Base-by-base conservation (phyloP, 148 eudicot species). In the Simmondsia chinensis region DNA sequence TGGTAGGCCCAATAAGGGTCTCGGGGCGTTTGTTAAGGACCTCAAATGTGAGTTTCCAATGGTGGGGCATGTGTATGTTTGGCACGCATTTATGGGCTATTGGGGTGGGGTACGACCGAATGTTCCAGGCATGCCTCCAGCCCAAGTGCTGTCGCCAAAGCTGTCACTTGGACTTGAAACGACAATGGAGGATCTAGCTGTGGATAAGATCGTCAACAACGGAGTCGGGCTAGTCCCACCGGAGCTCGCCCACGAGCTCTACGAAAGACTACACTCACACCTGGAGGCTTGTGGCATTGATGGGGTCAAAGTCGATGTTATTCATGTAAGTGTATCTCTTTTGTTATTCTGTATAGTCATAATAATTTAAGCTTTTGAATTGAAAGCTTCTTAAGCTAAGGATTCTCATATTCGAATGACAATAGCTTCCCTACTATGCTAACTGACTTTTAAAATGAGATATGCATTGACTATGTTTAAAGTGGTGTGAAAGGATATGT, bases 21-120 rank as follows among this genome's bases (percentile, higher is more conserved):
- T 88, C 67, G 86, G 79, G 5, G 96, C 83, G 37, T 88, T 88
- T 61, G 60, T 88, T 0, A 71, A 57, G 68, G 96, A 88, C 74
- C 45, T 88, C 9, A 88, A 88, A 58, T 73, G 62, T 6, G 75
- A 53, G 18, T 88, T 74, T 33, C 61, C 69, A 54, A 80, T 61
- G 19, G 91, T 88, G 46, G 91, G 83, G 22, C 61, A 75, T 42
- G 96, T 88, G 15, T 88, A 83, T 59, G 96, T 88, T 28, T 88
- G 96, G 96, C 96, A 88, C 50, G 96, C 96, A 2, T 63, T 88
- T 44, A 83, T 76, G 61, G 96, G 96, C 15, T 88, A 88, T 31
- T 88, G 96, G 96, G 96, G 96, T 32, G 96, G 96, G 63, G 33
- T 88, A 0, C 57, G 87, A 64, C 94, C 96, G 56, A 34, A 69